Percentiles rank a stretch among this genome's conserved stretches.
These are phyloP conservation scores for Beauveria bassiana DNA, from an alignment of 2,329 filamentous ascomycete species.

Conservation along the genomic window DNA sequence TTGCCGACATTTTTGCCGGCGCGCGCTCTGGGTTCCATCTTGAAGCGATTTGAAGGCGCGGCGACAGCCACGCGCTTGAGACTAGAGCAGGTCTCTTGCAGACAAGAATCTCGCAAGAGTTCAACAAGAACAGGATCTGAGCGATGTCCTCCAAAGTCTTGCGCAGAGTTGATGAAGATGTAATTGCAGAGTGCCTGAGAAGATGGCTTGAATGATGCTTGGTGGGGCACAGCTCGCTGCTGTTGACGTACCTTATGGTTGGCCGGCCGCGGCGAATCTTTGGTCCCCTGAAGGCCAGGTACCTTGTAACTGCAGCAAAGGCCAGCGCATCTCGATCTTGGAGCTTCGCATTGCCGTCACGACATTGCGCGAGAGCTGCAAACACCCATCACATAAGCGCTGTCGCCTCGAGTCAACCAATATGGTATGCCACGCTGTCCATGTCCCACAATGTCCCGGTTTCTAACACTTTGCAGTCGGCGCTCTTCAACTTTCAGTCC, in stretches of 20 bases:
- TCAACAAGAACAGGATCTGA: background rate
- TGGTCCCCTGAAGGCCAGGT: conserved; percentile 20
- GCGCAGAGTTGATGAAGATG: background rate
- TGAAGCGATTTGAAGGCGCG: background rate
- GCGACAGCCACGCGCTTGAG: background rate
- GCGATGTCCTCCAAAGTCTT: background rate
- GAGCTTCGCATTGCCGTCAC: background rate
- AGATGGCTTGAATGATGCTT: conserved; percentile 7
- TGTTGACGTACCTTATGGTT: conserved; percentile 11
- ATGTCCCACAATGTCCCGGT: background rate
- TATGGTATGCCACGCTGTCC: conserved; percentile 19
- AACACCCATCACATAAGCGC: background rate
- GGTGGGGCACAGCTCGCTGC: background rate
- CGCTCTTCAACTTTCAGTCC: conserved; percentile 98
- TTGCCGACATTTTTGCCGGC: conserved; percentile 74
- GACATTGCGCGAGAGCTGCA: background rate
- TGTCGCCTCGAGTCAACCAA: conserved; percentile 3
- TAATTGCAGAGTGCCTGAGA: background rate
- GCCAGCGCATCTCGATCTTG: conserved; percentile 1
- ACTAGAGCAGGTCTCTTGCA: background rate
- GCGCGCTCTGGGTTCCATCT: conserved; percentile 68
- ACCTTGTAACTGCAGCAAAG: conserved; percentile 2
- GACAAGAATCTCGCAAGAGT: background rate
- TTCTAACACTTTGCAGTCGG: conserved; percentile 53
- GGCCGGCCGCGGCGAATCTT: conserved; percentile 28